Evolutionary conservation across 768 basidiomycete genomes (phyloP), one percentile per base, ranked within the genome.

Genomic region (Boletus rubroflammeus): DNA sequence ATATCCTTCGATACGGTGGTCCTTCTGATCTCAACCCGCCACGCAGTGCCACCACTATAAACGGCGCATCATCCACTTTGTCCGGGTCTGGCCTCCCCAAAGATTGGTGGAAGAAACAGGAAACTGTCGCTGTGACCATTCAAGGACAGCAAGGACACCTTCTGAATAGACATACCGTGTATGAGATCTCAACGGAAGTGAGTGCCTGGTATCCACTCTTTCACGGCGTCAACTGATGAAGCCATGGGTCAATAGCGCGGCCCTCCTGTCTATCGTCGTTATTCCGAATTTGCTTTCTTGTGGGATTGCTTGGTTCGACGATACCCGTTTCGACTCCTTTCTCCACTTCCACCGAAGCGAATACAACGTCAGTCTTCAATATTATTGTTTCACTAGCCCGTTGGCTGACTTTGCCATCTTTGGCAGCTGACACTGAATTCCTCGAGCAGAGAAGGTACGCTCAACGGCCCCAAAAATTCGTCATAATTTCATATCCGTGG

Each of bases 271-370:
- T 77, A 84, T 28, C 77, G 96, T 50, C 81, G 97, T 53, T 99
- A 98, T 69, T 93, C 90, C 7, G 97, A 99, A 68, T 99, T 98
- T 68, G 81, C 80, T 10, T 94, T 88, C 70, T 75, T 98, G 26
- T 89, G 91, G 83, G 94, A 98, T 58, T 87, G 85, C 58, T 76
- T 99, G 41, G 70, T 82, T 48, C 83, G 86, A 59, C 82, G 94
- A 50, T 98, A 98, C 74, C 95, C 97, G 1, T 98, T 98, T 81
- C 84, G 97, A 44, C 75, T 98, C 25, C 80, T 98, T 59, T 86
- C 91, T 17, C 74, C 82, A 3, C 73, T 98, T 29, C 97, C 97
- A 15, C 97, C 97, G 0, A 98, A 98, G 71, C 82, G 93, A 43
- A 78, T 98, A 57, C 90, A 90, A 70, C 84, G 92, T 93, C 62